phyloP scores from a whole-genome alignment of 129 eudicot genomes.

The Daucus carota region DH1_v3.0 NC_030385.2:34647501-34648000 shows the following conservation, averaged over 20 bases:
- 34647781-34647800: slow-evolving; percentile 83
- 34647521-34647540: too few species aligned
- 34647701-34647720: not conserved
- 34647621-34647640: not conserved
- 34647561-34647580: too few species aligned
- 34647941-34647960: slow-evolving; percentile 68
- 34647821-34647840: slow-evolving; percentile 84
- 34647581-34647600: too few species aligned
- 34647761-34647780: slow-evolving; percentile 67
- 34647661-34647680: not conserved
- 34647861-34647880: slow-evolving; percentile 69
- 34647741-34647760: not conserved
- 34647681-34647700: not conserved
- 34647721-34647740: not conserved
- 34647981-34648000: slow-evolving; percentile 47
- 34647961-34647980: slow-evolving; percentile 73
- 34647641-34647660: not conserved
- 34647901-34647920: slow-evolving; percentile 80
- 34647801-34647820: slow-evolving; percentile 94
- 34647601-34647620: not conserved
- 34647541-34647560: too few species aligned
- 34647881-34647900: slow-evolving; percentile 72
- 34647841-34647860: slow-evolving; percentile 91
- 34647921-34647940: slow-evolving; percentile 82
- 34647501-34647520: too few species aligned